Base-by-base conservation (phyloP, 2,329 filamentous ascomycete species). In the Triangularia setosa region DNA sequence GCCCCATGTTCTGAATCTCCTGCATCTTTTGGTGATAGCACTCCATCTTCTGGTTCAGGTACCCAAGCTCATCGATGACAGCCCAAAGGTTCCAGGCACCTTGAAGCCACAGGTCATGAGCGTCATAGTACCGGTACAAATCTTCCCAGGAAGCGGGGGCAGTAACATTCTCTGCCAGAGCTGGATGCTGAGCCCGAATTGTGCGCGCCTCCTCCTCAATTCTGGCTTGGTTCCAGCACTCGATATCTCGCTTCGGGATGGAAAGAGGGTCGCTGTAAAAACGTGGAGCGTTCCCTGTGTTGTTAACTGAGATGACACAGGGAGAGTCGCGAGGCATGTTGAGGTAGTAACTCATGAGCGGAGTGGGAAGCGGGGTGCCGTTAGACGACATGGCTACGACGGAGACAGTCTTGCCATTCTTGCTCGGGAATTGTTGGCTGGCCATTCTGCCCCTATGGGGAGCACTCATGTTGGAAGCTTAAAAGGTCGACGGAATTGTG, bases 31-130 rank as follows among this genome's bases (percentile, higher is more conserved):
- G 40, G 40, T 3, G 18, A 11, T 48, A 48, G 40, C 40, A 48
- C n/a, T 21, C 18, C 18, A 48, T 21, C n/a, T 48, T 48, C 7
- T 48, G 6, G 48, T 71, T 68, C 55, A 67, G 40, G 18, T 69
- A 58, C 52, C 64, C 61, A 12, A 69, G 24, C 4, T 54, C 53
- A 9, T 66, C 54, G 35, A 70, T 58, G 8, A 84, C 74, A 25
- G 79, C 79, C 77, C 78, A 82, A 12, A 84, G 73, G 65, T 85
- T 85, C 65, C 78, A 73, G 0, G 78, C 79, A 7, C 83, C 83
- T 12, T 77, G 73, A 35, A 75, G 57, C 70, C 81, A 84, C 27
- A 85, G 72, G 58, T 84, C 82, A 9, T 71, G 64, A 0, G 77
- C 75, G 66, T 84, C 82, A 57, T 81, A 85, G 67, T 80, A 84